Conservation (phyloP, 345 rosid species). For the Combretum micranthum region DNA sequence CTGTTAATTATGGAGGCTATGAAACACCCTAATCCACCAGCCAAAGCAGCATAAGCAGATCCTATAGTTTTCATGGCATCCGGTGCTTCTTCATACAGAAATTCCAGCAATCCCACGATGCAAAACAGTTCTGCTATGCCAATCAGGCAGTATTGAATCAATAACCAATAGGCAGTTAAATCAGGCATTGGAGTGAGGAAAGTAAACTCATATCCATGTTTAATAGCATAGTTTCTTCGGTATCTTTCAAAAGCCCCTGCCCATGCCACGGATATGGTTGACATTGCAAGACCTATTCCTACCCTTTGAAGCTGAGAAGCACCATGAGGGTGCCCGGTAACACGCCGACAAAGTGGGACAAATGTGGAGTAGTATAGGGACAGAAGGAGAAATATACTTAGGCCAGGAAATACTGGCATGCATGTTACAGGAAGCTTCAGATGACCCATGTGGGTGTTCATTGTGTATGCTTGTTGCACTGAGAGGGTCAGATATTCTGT, state of each 20-base stretch:
- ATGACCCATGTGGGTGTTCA: slow-evolving; percentile 61
- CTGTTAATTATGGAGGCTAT: slow-evolving; percentile 67
- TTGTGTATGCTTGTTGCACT: slow-evolving; percentile 78
- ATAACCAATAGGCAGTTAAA: slow-evolving; percentile 74
- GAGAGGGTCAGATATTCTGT: slow-evolving; percentile 86
- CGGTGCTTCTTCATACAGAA: slow-evolving; percentile 87
- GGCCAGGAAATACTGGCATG: slow-evolving; percentile 94
- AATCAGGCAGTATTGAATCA: slow-evolving; percentile 78
- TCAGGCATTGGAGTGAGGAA: slow-evolving; percentile 60
- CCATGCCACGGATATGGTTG: slow-evolving; percentile 64
- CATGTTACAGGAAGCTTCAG: slow-evolving; percentile 83
- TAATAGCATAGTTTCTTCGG: slow-evolving; percentile 61
- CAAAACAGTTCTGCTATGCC: slow-evolving; percentile 90
- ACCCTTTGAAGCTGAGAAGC: slow-evolving; percentile 94
- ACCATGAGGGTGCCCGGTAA: slow-evolving; percentile 85
- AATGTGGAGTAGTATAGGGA: slow-evolving; percentile 64
- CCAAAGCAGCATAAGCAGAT: slow-evolving; percentile 84
- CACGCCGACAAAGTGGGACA: slow-evolving; percentile 60
- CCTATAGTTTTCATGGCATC: slow-evolving; percentile 98
- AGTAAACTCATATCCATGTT: slow-evolving; percentile 43
- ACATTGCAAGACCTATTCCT: slow-evolving; percentile 70
- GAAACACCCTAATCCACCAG: slow-evolving; percentile 85
- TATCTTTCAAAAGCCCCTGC: slow-evolving; percentile 71
- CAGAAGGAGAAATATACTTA: slow-evolving; percentile 67
- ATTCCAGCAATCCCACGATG: slow-evolving; percentile 72